phyloP scores from a whole-genome alignment of 495 filamentous ascomycete genomes.

The Xylaria curta region DNA sequence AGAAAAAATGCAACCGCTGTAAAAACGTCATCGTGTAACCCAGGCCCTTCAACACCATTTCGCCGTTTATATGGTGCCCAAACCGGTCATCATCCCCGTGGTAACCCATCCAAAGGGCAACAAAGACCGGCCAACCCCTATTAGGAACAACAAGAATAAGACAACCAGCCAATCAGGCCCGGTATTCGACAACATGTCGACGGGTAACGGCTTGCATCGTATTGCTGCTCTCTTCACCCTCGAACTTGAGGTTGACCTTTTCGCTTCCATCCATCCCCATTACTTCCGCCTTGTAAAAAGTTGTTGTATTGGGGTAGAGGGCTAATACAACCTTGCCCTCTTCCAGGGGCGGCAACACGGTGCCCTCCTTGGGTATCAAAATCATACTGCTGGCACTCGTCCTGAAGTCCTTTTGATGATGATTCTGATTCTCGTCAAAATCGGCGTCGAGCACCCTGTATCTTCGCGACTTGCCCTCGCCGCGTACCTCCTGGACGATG shows the following conservation, averaged over 20 bases:
- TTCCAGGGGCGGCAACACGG: conserved; percentile 71
- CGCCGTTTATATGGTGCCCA: neutral
- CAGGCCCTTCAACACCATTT: conserved; percentile 14
- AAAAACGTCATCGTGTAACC: neutral
- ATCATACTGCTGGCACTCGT: conserved; percentile 83
- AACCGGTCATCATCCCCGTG: neutral
- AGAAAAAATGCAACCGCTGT: neutral
- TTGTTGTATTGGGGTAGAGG: conserved; percentile 89
- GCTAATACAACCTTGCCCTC: conserved; percentile 82
- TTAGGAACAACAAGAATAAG: neutral
- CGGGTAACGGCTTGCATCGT: conserved; percentile 79
- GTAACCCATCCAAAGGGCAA: conserved; percentile 3
- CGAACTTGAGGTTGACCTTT: conserved; percentile 73
- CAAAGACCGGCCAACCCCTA: conserved; percentile 29
- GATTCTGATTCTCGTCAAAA: conserved; percentile 79
- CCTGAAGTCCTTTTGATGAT: conserved; percentile 74
- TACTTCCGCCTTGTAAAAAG: conserved; percentile 96
- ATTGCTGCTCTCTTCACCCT: conserved; percentile 84
- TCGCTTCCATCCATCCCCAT: conserved; percentile 67
- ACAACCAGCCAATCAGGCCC: conserved; percentile 48
- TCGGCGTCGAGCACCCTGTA: conserved; percentile 97
- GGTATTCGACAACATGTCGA: conserved; percentile 79
- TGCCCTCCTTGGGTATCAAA: conserved; percentile 70
- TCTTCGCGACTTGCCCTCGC: conserved; percentile 84
- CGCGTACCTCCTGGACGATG: conserved; percentile 80